Base-by-base conservation (phyloP, 768 basidiomycete genomes). In the Tephrocybe sp. region DNA sequence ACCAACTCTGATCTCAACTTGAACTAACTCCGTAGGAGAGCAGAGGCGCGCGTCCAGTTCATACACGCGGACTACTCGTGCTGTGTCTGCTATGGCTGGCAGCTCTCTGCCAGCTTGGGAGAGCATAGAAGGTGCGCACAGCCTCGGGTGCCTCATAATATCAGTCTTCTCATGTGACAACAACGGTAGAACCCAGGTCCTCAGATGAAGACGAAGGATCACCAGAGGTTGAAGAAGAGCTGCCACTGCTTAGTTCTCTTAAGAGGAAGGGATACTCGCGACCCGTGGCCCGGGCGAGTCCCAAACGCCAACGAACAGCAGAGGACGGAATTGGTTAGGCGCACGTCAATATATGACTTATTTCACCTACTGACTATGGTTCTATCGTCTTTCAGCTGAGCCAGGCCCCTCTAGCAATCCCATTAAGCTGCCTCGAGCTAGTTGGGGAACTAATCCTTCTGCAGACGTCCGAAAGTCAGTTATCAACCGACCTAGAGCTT, bases 131-230 rank as follows among this genome's bases (percentile, higher is more conserved):
- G 53, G 53, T 51, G n/a, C 24, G 40, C 11, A 25, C 18, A 21
- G 26, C 4, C 9, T 30, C 8, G 1, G 22, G 5, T n/a, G 19
- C n/a, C n/a, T n/a, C n/a, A 5, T 9, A 12, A 19, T 18, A 13
- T 19, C 13, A 7, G 19, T 31, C 22, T 34, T 39, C 40, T 47
- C 9, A 38, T 6, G 21, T 15, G 11, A 49, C 1, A 18, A 19
- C 26, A n/a, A n/a, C n/a, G n/a, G n/a, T n/a, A 54, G 58, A 57
- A 18, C 45, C 58, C 35, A 37, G 36, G 22, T 51, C 58, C 16
- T 54, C 50, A 11, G 51, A 46, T 12, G 38, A 44, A 19, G 50
- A 56, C 7, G 41, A 32, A n/a, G 55, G 37, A 25, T 46, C 52
- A 7, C 28, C 31, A 13, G 52, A 47, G 18, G 53, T 53, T 15